Base-by-base conservation (phyloP, 352 stramenopile species). In the Phytophthora ramorum region DNA sequence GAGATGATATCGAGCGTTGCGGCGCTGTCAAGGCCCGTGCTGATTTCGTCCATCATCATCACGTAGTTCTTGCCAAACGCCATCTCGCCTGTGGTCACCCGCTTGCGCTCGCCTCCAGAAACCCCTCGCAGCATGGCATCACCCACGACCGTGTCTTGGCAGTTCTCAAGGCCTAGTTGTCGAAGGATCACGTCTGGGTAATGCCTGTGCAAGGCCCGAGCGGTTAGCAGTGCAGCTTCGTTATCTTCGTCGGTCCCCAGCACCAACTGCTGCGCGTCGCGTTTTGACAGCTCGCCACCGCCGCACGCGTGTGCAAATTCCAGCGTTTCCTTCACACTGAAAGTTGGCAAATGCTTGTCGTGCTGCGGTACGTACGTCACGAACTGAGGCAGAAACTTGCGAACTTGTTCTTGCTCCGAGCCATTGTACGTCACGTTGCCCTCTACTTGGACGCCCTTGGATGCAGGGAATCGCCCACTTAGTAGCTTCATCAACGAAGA, bases 41-140 rank as follows among this genome's bases (percentile, higher is more conserved):
- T 93, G 66, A 98, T 97, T 73, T 96, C 86, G 69, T 98, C 94
- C 68, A 87, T 83, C 51, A 94, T n/a, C 13, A 89, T 52, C 7
- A 90, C 71, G 8, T 48, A 26, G 13, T 83, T 83, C 40, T 89
- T 71, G 7, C 79, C 91, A 7, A 96, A 67, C n/a, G 94, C 57
- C 62, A 96, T 90, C 40, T 88, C 85, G 73, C 62, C 24, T 6
- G 24, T 28, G 2, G 24, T 28, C 2, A 28, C 24, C 2, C 24
- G 24, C 24, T 96, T 97, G 49, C 80, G 83, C 64, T 97, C 87
- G 8, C 90, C 91, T 37, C 91, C 91, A 8, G 72, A 90, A n/a
- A 96, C 70, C 6, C 78, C 79, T 20, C 79, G 73, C 12, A 85
- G 28, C 56, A 82, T 75, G 14, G 44, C 68, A 46, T 80, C 61